Evolutionary conservation across 768 basidiomycete genomes (phyloP).

Genomic region (Auriscalpium microsporum): DNA sequence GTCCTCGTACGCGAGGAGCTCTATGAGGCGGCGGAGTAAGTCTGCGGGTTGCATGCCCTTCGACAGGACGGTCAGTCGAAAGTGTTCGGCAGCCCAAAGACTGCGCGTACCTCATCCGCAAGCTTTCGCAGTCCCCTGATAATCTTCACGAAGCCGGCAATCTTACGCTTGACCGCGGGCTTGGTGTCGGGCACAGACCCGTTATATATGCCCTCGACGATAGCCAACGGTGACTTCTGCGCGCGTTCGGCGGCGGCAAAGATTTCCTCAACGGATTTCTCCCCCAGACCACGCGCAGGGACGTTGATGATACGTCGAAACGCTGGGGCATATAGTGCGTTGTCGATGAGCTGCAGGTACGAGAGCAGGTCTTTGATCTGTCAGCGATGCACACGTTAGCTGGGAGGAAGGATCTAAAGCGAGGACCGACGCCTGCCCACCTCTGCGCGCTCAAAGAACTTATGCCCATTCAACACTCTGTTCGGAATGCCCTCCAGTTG

Average conservation of each 20-base stretch:
- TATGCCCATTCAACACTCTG: constrained; percentile 69
- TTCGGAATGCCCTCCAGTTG: constrained; percentile 76
- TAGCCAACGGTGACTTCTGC: constrained; percentile 45
- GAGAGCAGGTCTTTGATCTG: constrained; percentile 77
- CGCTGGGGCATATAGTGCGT: constrained; percentile 56
- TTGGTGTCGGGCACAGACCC: constrained; percentile 56
- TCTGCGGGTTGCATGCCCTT: constrained; percentile 56
- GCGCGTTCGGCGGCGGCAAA: constrained; percentile 40
- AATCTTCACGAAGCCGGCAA: constrained; percentile 48
- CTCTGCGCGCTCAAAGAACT: constrained; percentile 82
- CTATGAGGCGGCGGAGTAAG: constrained; percentile 50
- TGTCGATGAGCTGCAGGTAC: constrained; percentile 78
- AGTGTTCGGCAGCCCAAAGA: background rate
- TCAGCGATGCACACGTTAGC: too few species aligned
- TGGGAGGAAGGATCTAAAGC: too few species aligned
- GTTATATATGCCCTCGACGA: constrained; percentile 58
- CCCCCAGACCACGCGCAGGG: constrained; percentile 66
- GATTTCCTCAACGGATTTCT: constrained; percentile 65
- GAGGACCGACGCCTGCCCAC: constrained; percentile 24
- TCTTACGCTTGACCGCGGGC: constrained; percentile 54
- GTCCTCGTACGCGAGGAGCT: constrained; percentile 54
- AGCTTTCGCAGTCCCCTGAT: constrained; percentile 44
- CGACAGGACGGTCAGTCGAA: background rate
- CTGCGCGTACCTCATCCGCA: constrained; percentile 40
- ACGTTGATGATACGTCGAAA: constrained; percentile 66